Base-by-base conservation (phyloP, 768 basidiomycete species). In the Suillus variegatus region DNA sequence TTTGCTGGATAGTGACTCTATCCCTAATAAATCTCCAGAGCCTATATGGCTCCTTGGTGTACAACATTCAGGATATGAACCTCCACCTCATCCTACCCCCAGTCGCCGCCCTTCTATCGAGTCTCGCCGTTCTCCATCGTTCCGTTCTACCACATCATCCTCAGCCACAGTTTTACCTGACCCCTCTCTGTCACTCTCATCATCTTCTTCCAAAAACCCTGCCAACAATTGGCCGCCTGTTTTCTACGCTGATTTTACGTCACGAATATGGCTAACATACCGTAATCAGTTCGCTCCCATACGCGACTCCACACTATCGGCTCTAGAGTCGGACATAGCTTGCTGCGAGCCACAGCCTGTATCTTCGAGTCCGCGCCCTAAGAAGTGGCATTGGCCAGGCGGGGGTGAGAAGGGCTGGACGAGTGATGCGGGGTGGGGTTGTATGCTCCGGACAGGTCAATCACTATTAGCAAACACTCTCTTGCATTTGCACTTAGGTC, bases 11-110 rank as follows among this genome's bases (percentile, higher is more conserved):
- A 87, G 87, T 69, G 96, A 98, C 76, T 87, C 94, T 20, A 86
- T 84, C 4, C 93, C 92, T 2, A 95, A 97, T 75, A 89, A 85
- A 72, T 95, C 88, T 62, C 72, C 84, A 0, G 93, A 95, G 22
- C 85, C 90, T 0, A 97, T 98, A 36, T 97, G 95, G 95, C 77
- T 97, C 2, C 82, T 97, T 28, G 96, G 95, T 46, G 88, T 94
- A 4, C 83, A 86, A 67, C 94, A 95, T 66, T 84, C 86, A 4
- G 93, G 92, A 0, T 93, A 88, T 69, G 91, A 91, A 67, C 77
- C 80, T 10, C 76, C 74, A 1, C 75, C 73, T 2, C 68, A 68
- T 6, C 25, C 65, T 38, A 68, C 75, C 0, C 73, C 76, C 54
- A 71, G 70, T 41, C 79, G 79, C 16, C 80, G 83, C 65, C 73